Base-by-base conservation (phyloP, 257 asterid genomes). In the Cynanchum wilfordii region DNA sequence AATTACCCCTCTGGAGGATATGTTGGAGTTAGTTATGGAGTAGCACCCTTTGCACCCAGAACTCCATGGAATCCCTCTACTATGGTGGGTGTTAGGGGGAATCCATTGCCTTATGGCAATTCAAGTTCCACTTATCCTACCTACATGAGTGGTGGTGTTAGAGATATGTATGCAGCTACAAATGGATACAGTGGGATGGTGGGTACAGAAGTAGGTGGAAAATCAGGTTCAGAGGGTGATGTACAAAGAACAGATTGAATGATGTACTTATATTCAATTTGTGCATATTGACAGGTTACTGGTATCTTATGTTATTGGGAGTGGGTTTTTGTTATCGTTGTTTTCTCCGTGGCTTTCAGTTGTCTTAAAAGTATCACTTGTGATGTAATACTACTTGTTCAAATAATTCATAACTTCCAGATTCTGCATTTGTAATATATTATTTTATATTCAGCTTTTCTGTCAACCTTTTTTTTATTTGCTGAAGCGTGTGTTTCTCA, bases 21-120 rank as follows among this genome's bases (percentile, higher is more conserved):
- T 52, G 79, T 84, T 51, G 97, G 92, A 58, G 73, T 86, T 72
- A 81, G 86, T 77, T 90, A 86, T 63, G 95, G 93, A 33, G 71
- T 85, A 36, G 29, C 87, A 50, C 81, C 96, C 30, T 68, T 85
- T 45, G 80, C 76, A 42, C 85, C 91, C 11, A 79, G 93, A 69
- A 77, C 83, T 73, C 89, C 86, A 20, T 84, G 89, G 96, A 75
- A 42, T 72, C 38, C 25, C 70, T 84, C 88, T 17, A 68, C 81
- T 22, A 79, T 85, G 86, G 70, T 79, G 9, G 87, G 86, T 16
- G 74, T 85, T 12, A 65, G 87, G 70, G 90, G 89, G 38, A 75
- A 84, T 69, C 81, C 89, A 17, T 58, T 81, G 58, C 86, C 89
- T 52, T 88, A 81, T 59, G 84, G 82, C 72, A 78, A 69, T 79